These are phyloP conservation scores for Botryococcus braunii DNA, from an alignment of 163 green algal species.

Conservation along the genomic window DNA sequence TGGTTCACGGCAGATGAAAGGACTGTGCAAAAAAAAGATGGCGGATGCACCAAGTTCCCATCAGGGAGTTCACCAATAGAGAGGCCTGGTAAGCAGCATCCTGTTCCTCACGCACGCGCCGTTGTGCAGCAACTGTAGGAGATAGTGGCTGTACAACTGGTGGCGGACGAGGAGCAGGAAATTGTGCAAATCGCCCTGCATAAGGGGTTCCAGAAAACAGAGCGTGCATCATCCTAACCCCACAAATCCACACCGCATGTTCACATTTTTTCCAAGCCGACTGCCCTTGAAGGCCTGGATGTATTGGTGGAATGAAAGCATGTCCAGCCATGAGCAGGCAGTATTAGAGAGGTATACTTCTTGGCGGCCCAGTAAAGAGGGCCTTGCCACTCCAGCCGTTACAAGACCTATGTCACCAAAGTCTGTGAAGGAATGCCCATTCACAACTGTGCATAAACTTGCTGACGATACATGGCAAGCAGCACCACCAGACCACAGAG, in stretches of 20 bases:
- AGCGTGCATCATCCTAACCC: conserved; percentile 60
- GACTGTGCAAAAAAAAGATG: no score
- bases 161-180: conserved; percentile 2
- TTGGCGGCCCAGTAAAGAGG: no score
- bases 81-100: conserved; percentile 59
- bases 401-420: no score
- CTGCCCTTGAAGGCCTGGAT: background rate
- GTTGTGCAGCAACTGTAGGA: conserved; percentile 22
- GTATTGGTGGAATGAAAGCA: background rate
- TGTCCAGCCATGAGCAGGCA: no score
- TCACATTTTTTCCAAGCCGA: background rate
- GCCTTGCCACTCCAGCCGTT: no score
- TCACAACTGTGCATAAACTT: no score
- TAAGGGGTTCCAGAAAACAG: conserved; percentile 74
- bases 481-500: no score
- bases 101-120: conserved; percentile 47
- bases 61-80: conserved; percentile 45
- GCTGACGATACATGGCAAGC: no score
- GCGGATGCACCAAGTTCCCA: no score
- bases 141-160: conserved; percentile 13
- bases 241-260: background rate
- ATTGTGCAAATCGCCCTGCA: conserved; percentile 39
- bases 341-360: no score
- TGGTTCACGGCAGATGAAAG: no score
- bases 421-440: no score